Evolutionary conservation across 331 rosid species (phyloP), one percentile per base, ranked within the genome.

Genomic region (Pyrus hybrid): DNA sequence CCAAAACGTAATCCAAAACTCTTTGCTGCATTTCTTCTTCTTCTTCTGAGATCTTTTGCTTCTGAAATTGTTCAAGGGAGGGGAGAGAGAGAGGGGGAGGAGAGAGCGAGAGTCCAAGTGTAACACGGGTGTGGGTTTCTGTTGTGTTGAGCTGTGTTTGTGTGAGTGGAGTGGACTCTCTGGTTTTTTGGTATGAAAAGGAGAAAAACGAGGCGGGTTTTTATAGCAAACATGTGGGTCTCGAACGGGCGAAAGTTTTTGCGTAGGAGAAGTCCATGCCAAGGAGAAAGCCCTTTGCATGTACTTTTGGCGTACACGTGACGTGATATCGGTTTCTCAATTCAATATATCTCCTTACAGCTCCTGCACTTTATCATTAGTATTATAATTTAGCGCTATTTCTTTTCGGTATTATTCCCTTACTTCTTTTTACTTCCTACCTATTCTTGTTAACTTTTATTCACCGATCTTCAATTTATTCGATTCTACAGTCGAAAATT

Each of bases 11-110:
- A 75, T 94, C 99, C 7, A 90, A 74, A 9, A 81, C 1, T 45
- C 68, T 83, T 80, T 74, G 75, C 81, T 94, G 89, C 99, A 93
- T 93, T 67, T n/a, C 37, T 67, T 2, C 8, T 71, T 71, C 4
- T 33, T 61, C 37, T 72, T n/a, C 8, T 25, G 18, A 47, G 47
- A 71, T 72, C 26, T 41, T 11, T 35, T 70, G 29, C 57, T 18
- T n/a, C 5, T 22, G 14, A 51, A 17, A 12, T 35, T n/a, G 65
- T 43, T 18, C 45, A 17, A 35, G 7, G 57, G 41, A 28, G 9
- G 13, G 8, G 71, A 58, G 51, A 47, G 26, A 74, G 74, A 79
- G 41, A 65, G 67, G 14, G 16, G 75, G 51, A 68, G 75, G 75
- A 73, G 14, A 13, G 70, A 56, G 53, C 37, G 29, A 74, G 75